A percentile compares a stretch with the other conserved stretches of the same genome.
phyloP scores from a whole-genome alignment of 192 early-diverging fungal species.

The Piromyces sp. region DNA sequence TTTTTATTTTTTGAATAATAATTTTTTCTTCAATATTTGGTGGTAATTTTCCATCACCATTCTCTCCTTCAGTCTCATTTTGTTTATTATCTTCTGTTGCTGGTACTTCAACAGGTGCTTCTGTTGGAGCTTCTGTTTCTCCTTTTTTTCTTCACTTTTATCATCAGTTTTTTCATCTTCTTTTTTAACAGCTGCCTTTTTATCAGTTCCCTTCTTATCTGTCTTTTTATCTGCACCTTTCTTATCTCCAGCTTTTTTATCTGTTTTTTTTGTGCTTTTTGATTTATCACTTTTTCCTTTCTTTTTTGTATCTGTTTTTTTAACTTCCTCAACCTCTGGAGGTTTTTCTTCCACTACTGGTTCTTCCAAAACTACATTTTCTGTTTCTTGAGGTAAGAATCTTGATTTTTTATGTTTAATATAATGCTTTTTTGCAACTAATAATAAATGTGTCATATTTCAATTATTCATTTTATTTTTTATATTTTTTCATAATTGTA shows the following conservation, averaged over 20 bases:
- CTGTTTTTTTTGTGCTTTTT: not conserved
- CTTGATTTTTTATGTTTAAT: not conserved
- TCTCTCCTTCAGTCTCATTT: not conserved
- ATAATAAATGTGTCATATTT: not conserved
- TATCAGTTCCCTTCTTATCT: not conserved
- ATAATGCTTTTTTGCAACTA: not conserved
- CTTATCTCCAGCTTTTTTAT: not conserved
- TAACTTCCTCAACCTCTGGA: not conserved
- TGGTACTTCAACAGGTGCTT: not conserved
- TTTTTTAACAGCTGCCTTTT: not conserved
- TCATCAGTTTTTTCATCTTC: not conserved
- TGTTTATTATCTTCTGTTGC: not conserved
- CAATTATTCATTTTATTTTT: too few species aligned
- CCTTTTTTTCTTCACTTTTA: not conserved
- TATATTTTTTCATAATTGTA: too few species aligned
- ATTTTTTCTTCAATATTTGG: not conserved
- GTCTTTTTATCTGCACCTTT: not conserved
- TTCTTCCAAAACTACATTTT: not conserved
- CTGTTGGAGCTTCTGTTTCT: not conserved
- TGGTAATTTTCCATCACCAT: not conserved
- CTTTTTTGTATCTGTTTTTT: not conserved
- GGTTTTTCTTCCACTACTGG: not conserved
- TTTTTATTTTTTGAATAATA: conserved; percentile 1
- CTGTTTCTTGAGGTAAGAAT: not conserved
- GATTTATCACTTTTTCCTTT: not conserved